phyloP scores from a whole-genome alignment of 345 rosid species.

The Eucalyptus globulus region DNA sequence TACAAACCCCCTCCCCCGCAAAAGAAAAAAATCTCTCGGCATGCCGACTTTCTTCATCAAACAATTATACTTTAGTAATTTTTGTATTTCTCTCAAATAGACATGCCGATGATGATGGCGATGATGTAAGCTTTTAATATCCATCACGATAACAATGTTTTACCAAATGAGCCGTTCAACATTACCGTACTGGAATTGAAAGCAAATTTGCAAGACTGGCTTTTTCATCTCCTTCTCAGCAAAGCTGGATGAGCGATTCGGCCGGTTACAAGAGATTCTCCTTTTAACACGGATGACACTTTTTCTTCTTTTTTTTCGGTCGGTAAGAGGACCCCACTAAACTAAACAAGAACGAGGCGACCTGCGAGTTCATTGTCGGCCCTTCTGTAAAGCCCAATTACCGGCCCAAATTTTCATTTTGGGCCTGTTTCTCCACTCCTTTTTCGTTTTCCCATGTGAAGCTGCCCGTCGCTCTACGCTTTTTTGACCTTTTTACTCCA shows the following conservation, averaged over 20 bases:
- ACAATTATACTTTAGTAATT: background rate
- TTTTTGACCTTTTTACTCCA: background rate
- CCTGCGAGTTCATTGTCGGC: background rate
- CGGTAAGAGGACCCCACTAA: background rate
- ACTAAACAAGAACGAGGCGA: background rate
- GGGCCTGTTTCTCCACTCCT: background rate
- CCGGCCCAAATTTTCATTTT: background rate
- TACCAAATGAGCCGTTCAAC: background rate
- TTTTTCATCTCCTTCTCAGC: background rate
- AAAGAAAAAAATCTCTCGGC: background rate
- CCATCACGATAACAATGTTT: background rate
- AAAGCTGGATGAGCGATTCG: too few species aligned
- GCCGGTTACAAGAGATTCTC: too few species aligned
- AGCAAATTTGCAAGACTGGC: background rate
- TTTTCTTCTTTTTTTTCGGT: too few species aligned
- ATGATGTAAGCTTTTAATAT: background rate
- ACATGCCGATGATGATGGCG: background rate
- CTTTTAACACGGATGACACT: too few species aligned
- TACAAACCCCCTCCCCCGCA: fast-evolving
- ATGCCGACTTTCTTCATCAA: background rate
- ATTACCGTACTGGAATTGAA: background rate
- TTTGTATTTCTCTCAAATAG: background rate
- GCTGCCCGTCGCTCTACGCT: background rate
- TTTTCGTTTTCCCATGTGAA: background rate
- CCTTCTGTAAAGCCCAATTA: background rate